Evolutionary conservation across 805 yeast genomes (phyloP).

Genomic region (Kuraishia capsulata): DNA sequence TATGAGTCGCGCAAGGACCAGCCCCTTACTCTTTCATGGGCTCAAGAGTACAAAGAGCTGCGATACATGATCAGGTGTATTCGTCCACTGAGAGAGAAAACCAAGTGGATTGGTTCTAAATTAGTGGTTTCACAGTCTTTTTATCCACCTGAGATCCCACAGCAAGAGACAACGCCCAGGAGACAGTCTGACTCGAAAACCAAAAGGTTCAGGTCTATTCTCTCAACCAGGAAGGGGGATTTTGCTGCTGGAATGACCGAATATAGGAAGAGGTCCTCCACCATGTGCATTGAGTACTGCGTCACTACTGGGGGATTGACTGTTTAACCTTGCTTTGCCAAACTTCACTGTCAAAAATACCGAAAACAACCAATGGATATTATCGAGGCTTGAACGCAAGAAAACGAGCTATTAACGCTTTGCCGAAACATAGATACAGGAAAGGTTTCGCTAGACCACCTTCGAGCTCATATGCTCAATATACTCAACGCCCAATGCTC

Average conservation of each 20-base stretch:
- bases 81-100: slow-evolving; percentile 1
- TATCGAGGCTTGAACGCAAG: too few species aligned
- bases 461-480: too few species aligned
- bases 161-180: neutral
- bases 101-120: slow-evolving; percentile 3
- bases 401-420: too few species aligned
- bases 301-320: neutral
- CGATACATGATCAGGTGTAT: slow-evolving; percentile 3
- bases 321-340: neutral
- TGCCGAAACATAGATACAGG: too few species aligned
- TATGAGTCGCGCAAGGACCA: neutral
- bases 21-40: neutral
- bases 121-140: neutral
- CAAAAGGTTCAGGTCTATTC: neutral
- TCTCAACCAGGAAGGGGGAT: neutral
- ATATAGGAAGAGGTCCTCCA: neutral
- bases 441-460: too few species aligned
- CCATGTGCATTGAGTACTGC: neutral
- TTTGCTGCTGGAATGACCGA: neutral
- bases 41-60: slow-evolving; percentile 1
- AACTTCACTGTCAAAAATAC: too few species aligned
- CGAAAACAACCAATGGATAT: too few species aligned
- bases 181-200: neutral
- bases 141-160: neutral
- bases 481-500: too few species aligned